These are phyloP conservation scores for Juncus effusus DNA, from an alignment of 176 grass and related monocot species.

Conservation along the genomic window DNA sequence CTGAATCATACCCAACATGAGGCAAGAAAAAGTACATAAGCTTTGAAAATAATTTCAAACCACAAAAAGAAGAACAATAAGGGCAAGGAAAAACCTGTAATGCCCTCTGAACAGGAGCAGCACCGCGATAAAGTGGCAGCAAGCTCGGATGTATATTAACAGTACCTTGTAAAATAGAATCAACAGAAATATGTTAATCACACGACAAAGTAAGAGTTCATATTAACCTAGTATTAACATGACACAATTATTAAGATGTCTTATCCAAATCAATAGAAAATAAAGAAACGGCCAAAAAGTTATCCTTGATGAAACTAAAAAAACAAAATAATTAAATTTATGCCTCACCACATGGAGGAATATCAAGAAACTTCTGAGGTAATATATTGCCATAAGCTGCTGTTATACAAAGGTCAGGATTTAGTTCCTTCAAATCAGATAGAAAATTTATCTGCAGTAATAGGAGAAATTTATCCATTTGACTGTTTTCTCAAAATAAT, in stretches of 20 bases:
- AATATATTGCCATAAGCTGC: constrained; percentile 93
- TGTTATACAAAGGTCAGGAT: constrained; percentile 79
- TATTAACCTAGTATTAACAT: neutral
- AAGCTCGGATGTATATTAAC: constrained; percentile 97
- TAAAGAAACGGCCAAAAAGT: neutral
- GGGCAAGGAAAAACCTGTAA: constrained; percentile 54
- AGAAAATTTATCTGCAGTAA: constrained; percentile 61
- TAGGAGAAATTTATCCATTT: neutral
- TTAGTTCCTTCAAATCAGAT: constrained; percentile 53
- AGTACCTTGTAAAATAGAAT: constrained; percentile 48
- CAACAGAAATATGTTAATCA: too few species aligned
- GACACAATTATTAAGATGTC: too few species aligned
- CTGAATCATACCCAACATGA: too few species aligned
- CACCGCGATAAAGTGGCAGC: constrained; percentile 83
- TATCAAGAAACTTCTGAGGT: constrained; percentile 88
- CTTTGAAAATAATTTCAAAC: constrained; percentile 6
- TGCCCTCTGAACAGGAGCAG: constrained; percentile 97
- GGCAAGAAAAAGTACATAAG: too few species aligned
- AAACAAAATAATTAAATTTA: neutral
- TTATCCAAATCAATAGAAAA: neutral
- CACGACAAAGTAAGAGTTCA: neutral
- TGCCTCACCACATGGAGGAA: constrained; percentile 52
- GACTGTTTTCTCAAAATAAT: too few species aligned
- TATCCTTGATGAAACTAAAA: too few species aligned
- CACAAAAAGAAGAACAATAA: neutral